These are phyloP conservation scores for Sideroxylon spinosum DNA, from an alignment of 179 eudicot genomes.

Conservation along the genomic window DNA sequence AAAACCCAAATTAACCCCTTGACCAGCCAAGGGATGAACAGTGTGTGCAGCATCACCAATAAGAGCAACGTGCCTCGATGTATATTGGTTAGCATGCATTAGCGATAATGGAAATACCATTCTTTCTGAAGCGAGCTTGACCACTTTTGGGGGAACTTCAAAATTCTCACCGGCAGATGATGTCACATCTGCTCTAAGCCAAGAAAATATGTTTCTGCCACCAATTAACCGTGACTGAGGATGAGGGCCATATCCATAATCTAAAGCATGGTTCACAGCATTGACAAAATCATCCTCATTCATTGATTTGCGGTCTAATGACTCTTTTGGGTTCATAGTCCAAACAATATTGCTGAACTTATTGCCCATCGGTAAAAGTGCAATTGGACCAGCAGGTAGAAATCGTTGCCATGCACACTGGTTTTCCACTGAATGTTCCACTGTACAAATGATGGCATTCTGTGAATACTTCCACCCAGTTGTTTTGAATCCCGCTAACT, in stretches of 20 bases:
- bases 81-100: slow-evolving; percentile 67
- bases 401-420: slow-evolving; percentile 94
- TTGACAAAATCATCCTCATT: slow-evolving; percentile 61
- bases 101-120: slow-evolving; percentile 92
- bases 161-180: slow-evolving; percentile 59
- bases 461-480: slow-evolving; percentile 88
- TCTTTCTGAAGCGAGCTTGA: slow-evolving; percentile 65
- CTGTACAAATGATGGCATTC: slow-evolving; percentile 91
- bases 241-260: slow-evolving; percentile 80
- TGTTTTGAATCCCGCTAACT: slow-evolving; percentile 66
- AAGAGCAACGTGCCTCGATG: slow-evolving; percentile 60
- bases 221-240: slow-evolving; percentile 54
- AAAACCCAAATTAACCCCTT: slow-evolving; percentile 96
- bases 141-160: slow-evolving; percentile 87
- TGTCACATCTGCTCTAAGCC: slow-evolving; percentile 39
- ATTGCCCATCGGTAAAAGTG: slow-evolving; percentile 88
- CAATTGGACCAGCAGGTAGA: slow-evolving; percentile 90
- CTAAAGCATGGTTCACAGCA: slow-evolving; percentile 75
- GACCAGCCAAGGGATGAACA: slow-evolving; percentile 98
- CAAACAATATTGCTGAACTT: slow-evolving; percentile 95
- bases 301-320: slow-evolving; percentile 56
- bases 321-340: slow-evolving; percentile 86
- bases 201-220: slow-evolving; percentile 44
- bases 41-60: slow-evolving; percentile 99
- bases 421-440: slow-evolving; percentile 59